phyloP scores from a whole-genome alignment of 805 yeast genomes.

The Candida nitratophila region DNA sequence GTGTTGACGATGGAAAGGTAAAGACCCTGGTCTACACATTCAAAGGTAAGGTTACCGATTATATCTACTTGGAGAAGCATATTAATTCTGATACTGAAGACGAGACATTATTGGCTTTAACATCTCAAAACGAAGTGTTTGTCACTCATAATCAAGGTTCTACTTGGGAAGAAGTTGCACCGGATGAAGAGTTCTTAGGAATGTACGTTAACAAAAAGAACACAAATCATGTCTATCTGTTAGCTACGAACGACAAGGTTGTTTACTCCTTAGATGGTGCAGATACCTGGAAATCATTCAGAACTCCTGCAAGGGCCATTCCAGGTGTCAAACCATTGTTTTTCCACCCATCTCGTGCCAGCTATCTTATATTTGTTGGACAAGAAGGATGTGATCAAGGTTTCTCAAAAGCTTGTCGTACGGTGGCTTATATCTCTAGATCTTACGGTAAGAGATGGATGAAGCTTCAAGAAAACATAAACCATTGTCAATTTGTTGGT shows the following conservation, averaged over 20 bases:
- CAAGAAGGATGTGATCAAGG: slow-evolving; percentile 48
- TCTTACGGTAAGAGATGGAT: slow-evolving; percentile 65
- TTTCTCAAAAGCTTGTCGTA: slow-evolving; percentile 40
- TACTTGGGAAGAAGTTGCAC: slow-evolving; percentile 40
- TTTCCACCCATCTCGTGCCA: slow-evolving; percentile 55
- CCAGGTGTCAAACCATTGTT: slow-evolving; percentile 37
- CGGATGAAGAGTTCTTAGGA: slow-evolving; percentile 39
- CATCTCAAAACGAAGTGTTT: slow-evolving; percentile 46
- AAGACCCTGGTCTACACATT: slow-evolving; percentile 38
- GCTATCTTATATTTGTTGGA: slow-evolving; percentile 66
- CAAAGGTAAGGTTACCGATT: slow-evolving; percentile 48
- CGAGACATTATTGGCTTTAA: slow-evolving; percentile 59
- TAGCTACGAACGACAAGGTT: slow-evolving; percentile 42
- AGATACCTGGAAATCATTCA: slow-evolving; percentile 41
- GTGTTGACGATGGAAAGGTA: slow-evolving; percentile 33
- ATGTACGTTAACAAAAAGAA: slow-evolving; percentile 50
- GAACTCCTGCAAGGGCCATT: slow-evolving; percentile 47
- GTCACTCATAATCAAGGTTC: slow-evolving; percentile 69
- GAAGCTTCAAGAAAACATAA: slow-evolving; percentile 44
- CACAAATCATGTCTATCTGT: slow-evolving; percentile 45
- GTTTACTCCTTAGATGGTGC: slow-evolving; percentile 66
- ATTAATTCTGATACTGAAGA: slow-evolving; percentile 34
- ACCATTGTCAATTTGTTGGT: slow-evolving; percentile 60
- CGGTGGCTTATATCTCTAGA: slow-evolving; percentile 51
- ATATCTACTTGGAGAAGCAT: slow-evolving; percentile 53